A percentile compares a stretch with the other conserved stretches of the same genome.
phyloP scores from a whole-genome alignment of 768 basidiomycete genomes.

The Suillus subluteus region DNA sequence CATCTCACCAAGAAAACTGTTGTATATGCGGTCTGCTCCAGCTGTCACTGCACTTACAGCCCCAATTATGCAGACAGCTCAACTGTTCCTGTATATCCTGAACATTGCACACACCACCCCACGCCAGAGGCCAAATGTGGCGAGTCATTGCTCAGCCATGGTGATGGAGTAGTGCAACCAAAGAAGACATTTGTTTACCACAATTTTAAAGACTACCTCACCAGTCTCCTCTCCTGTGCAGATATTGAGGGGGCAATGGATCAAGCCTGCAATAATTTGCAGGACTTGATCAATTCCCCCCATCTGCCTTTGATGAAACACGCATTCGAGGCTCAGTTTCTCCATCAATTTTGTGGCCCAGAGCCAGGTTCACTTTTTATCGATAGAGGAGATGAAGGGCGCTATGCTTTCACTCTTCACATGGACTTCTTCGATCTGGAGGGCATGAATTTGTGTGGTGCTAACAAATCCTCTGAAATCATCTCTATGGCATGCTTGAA shows the following conservation, averaged over 20 bases:
- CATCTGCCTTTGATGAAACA: conserved; percentile 12
- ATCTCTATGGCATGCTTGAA: conserved; percentile 1
- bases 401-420: conserved; percentile 8
- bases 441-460: background rate
- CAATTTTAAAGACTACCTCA: conserved; percentile 10
- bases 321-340: conserved; percentile 18
- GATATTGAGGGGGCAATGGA: conserved; percentile 5
- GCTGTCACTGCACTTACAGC: conserved; percentile 11
- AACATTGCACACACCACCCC: background rate
- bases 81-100: background rate
- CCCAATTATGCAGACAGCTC: background rate
- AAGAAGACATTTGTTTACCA: conserved; percentile 13
- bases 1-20: background rate
- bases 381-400: conserved; percentile 20
- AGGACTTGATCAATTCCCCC: background rate
- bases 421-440: conserved; percentile 16
- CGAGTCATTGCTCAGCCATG: background rate
- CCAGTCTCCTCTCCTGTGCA: background rate
- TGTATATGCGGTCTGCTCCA: background rate
- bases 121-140: conserved; percentile 8
- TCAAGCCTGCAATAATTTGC: background rate
- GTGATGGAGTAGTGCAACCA: background rate
- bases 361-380: conserved; percentile 8
- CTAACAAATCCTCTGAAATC: background rate
- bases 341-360: conserved; percentile 15